Evolutionary conservation across 495 filamentous ascomycete genomes (phyloP), one percentile per base, ranked within the genome.

Genomic region (Pseudotulostoma volvatum): DNA sequence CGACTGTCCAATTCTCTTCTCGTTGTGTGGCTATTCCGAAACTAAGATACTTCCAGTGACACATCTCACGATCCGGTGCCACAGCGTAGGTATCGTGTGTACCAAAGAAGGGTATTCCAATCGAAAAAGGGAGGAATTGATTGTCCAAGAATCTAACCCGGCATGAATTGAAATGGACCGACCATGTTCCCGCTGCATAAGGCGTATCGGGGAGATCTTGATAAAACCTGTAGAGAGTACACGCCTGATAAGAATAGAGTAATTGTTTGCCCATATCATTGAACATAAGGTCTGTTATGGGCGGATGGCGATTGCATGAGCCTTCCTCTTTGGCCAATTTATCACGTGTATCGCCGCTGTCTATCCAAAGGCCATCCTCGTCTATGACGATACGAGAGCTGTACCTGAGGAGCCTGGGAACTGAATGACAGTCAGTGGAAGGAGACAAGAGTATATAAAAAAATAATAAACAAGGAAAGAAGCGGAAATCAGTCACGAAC

Each of bases 11-110:
- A 15, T 57, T 44, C 19, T 62, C 50, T 17, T 56, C 44, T 7
- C 55, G 54, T 34, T 63, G 58, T 1, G 53, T 63, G 1, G 56
- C 61, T 16, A 62, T 56, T 15, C 58, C 63, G 9, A 65, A 44
- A 9, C 61, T 41, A 14, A 67, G 57, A 25, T 67, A 64, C 42
- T 53, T 52, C 56, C 58, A 63, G 25, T 55, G 54, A 39, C 63
- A 67, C 9, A 37, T 37, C 7, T 32, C 31, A 14, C 32, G 18
- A 3, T 42, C 44, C 21, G 46, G 32, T 7, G 20, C 7, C 8
- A 21, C 31, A 18, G 38, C 14, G 2, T 32, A 17, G 13, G 44
- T 41, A 2, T 53, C 35, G 40, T 66, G 63, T 8, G 54, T 59
- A 18, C 44, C 52, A 43, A 53, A 65, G 40, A 67, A 67, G 0